Evolutionary conservation across 352 stramenopile species (phyloP).

Genomic region (Phytophthora sp.): DNA sequence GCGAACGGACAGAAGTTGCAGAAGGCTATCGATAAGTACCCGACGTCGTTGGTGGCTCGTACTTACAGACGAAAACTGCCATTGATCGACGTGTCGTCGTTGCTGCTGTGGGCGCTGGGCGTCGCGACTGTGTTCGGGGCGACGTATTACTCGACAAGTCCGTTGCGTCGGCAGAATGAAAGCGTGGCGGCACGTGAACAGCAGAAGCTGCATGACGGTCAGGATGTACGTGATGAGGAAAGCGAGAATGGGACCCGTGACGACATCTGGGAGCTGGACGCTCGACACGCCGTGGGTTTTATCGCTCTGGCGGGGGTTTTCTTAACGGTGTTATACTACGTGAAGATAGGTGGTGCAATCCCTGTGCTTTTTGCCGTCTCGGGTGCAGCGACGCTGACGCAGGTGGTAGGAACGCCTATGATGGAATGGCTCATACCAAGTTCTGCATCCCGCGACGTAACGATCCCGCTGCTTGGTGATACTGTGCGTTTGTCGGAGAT

Average conservation of each 20-base stretch:
- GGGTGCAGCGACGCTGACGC: conserved; percentile 50
- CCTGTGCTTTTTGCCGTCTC: conserved; percentile 77
- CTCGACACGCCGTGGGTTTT: conserved; percentile 65
- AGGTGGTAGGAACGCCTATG: conserved; percentile 56
- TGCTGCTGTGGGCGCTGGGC: conserved; percentile 69
- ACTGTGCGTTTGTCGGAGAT: conserved; percentile 56
- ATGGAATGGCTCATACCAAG: conserved; percentile 44
- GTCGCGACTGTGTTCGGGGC: conserved; percentile 61
- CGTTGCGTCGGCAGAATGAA: conserved; percentile 23
- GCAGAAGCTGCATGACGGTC: conserved; percentile 28
- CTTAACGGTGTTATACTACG: conserved; percentile 75
- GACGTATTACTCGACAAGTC: conserved; percentile 65
- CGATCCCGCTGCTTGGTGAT: conserved; percentile 45
- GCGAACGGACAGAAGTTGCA: conserved; percentile 56
- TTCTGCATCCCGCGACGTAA: conserved; percentile 44
- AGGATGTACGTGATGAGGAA: conserved; percentile 17
- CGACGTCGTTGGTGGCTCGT: conserved; percentile 44
- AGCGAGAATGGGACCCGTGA: conserved; percentile 19
- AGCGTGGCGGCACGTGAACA: conserved; percentile 14
- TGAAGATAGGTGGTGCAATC: conserved; percentile 63
- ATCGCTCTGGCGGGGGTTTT: conserved; percentile 65
- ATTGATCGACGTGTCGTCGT: conserved; percentile 61
- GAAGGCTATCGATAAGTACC: conserved; percentile 42
- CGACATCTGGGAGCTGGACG: conserved; percentile 70
- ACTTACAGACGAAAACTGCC: conserved; percentile 56